A percentile compares a stretch with the other conserved stretches of the same genome.
phyloP scores from a whole-genome alignment of 2,329 filamentous ascomycete species.

The Zasmidium angulare region DNA sequence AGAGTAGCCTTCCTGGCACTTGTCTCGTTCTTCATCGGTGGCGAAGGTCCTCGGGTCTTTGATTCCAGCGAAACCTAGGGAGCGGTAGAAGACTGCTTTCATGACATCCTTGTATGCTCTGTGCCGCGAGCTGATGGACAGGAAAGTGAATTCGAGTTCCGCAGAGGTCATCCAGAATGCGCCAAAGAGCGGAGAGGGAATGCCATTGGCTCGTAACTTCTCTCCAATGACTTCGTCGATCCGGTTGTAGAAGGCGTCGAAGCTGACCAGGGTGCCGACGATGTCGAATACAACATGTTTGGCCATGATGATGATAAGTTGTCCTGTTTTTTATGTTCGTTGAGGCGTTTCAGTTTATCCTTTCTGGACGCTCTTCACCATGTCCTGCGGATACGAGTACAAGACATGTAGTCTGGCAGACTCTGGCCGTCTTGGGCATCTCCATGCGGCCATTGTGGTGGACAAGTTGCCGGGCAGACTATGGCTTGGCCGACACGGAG shows the following conservation, averaged over 20 bases:
- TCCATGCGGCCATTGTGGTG: background rate
- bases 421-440: background rate
- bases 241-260: conserved; percentile 44
- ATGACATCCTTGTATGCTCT: conserved; percentile 46
- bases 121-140: conserved; percentile 48
- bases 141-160: conserved; percentile 53
- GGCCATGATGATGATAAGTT: conserved; percentile 3
- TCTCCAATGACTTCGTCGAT: conserved; percentile 46
- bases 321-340: background rate
- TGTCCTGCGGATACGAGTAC: no score
- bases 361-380: background rate
- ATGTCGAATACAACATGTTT: conserved; percentile 42
- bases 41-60: conserved; percentile 43
- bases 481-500: background rate
- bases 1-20: conserved; percentile 42
- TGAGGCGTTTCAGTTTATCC: background rate
- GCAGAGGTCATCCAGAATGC: conserved; percentile 49
- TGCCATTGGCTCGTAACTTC: conserved; percentile 39
- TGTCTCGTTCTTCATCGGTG: conserved; percentile 44
- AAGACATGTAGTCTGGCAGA: background rate
- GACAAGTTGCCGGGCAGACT: background rate
- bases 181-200: conserved; percentile 47
- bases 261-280: conserved; percentile 54
- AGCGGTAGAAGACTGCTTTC: conserved; percentile 50
- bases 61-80: conserved; percentile 47